Percentiles rank a stretch among this genome's conserved stretches.
phyloP scores from a whole-genome alignment of 2,329 filamentous ascomycete genomes.

The Pseudogymnoascus destructans region DNA sequence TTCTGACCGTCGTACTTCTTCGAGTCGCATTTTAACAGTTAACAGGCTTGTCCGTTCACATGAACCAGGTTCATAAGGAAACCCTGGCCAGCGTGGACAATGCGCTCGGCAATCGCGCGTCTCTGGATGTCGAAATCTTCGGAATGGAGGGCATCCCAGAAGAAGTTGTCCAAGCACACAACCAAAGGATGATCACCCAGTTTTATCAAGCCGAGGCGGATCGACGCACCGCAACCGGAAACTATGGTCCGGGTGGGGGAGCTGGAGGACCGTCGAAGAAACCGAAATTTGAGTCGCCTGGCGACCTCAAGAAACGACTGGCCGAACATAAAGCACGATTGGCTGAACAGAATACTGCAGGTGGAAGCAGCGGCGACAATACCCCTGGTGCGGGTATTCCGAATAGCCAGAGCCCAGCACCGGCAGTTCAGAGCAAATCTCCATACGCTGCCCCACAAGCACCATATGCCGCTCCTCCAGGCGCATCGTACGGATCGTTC shows the following conservation, averaged over 20 bases:
- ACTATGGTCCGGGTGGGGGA: slow-evolving; percentile 53
- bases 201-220: slow-evolving; percentile 80
- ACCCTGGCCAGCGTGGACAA: slow-evolving; percentile 79
- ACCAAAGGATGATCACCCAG: slow-evolving; percentile 71
- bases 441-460: slow-evolving; percentile 21
- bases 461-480: slow-evolving; percentile 10
- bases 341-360: slow-evolving; percentile 45
- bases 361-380: slow-evolving; percentile 41
- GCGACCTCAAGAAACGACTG: slow-evolving; percentile 68
- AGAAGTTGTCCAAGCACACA: slow-evolving; percentile 69
- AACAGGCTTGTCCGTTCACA: slow-evolving; percentile 74
- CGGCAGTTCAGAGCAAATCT: slow-evolving; percentile 28
- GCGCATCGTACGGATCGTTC: slow-evolving; percentile 25
- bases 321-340: slow-evolving; percentile 62
- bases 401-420: slow-evolving; percentile 36
- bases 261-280: slow-evolving; percentile 51
- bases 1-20: not conserved
- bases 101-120: slow-evolving; percentile 72
- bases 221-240: slow-evolving; percentile 68
- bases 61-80: slow-evolving; percentile 98
- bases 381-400: slow-evolving; percentile 31
- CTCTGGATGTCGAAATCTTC: slow-evolving; percentile 89
- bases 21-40: slow-evolving; percentile 5
- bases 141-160: slow-evolving; percentile 95
- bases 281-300: slow-evolving; percentile 58